Conservation (phyloP, 805 yeast genomes). For the Suhomyces sp. region DNA sequence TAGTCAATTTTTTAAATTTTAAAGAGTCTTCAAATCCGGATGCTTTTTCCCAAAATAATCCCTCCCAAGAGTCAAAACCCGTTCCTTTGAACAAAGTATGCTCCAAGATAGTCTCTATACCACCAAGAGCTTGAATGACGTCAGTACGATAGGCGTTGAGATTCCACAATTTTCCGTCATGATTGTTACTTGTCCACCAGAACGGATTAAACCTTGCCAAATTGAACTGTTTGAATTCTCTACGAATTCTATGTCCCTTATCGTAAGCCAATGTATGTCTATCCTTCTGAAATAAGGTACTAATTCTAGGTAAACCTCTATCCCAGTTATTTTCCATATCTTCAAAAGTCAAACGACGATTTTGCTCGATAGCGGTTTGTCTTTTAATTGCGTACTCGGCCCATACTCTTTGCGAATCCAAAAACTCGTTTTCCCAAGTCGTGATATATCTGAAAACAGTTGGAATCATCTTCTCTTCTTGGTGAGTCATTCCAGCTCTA, state of each 20-base stretch:
- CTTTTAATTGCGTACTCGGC: constrained; percentile 92
- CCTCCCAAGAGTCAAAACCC: constrained; percentile 98
- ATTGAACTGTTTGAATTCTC: constrained; percentile 72
- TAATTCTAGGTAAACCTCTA: constrained; percentile 93
- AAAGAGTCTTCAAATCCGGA: constrained; percentile 96
- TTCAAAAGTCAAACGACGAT: constrained; percentile 84
- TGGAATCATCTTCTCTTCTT: constrained; percentile 81
- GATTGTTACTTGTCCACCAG: constrained; percentile 95
- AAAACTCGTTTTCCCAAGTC: constrained; percentile 94
- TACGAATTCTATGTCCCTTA: constrained; percentile 85
- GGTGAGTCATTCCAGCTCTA: constrained; percentile 87
- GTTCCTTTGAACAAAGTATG: constrained; percentile 96
- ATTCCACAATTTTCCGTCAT: constrained; percentile 96
- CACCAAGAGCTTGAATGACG: constrained; percentile 96
- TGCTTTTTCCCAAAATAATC: constrained; percentile 97
- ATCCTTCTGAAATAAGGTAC: constrained; percentile 92
- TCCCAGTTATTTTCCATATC: constrained; percentile 96
- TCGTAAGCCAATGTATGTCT: constrained; percentile 93
- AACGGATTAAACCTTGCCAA: constrained; percentile 78
- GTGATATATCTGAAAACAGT: constrained; percentile 90
- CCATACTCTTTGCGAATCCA: constrained; percentile 96
- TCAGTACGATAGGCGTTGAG: constrained; percentile 89
- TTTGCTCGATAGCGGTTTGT: constrained; percentile 80
- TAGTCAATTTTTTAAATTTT: constrained; percentile 91
- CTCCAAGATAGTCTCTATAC: constrained; percentile 92